Evolutionary conservation across 2,329 filamentous ascomycete species (phyloP).

Genomic region (Beauveria rudraprayagi): DNA sequence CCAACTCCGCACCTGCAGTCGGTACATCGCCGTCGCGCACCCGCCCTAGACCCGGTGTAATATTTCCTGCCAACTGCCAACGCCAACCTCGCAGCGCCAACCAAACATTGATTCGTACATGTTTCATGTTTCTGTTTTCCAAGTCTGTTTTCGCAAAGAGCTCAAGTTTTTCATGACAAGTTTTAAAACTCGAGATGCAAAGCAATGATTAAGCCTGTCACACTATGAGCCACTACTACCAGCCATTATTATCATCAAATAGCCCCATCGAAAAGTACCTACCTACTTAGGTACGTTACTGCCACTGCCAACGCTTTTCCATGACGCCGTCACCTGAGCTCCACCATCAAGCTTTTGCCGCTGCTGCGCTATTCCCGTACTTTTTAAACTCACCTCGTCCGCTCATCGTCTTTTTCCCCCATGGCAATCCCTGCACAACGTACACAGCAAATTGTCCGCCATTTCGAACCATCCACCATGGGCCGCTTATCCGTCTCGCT

Average conservation of each 20-base stretch:
- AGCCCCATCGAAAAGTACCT: no score
- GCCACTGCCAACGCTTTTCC: neutral
- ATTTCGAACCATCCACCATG: constrained; percentile 21
- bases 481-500: constrained; percentile 19
- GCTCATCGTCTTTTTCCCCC: constrained; percentile 1
- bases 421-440: constrained; percentile 16
- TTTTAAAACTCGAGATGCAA: no score
- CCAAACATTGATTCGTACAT: no score
- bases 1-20: neutral
- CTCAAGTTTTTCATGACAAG: no score
- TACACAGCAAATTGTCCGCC: constrained; percentile 20
- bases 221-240: no score
- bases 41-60: neutral
- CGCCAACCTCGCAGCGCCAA: neutral
- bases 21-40: neutral
- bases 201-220: no score
- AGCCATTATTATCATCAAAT: no score
- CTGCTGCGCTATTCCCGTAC: neutral
- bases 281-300: no score
- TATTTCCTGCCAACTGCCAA: neutral
- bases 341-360: neutral
- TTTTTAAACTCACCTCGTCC: neutral
- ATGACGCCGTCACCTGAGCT: constrained; percentile 2
- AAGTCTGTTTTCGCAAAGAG: no score
- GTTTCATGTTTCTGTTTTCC: no score